Conservation (phyloP, 805 yeast species). For the Myxozyma neotropica region DNA sequence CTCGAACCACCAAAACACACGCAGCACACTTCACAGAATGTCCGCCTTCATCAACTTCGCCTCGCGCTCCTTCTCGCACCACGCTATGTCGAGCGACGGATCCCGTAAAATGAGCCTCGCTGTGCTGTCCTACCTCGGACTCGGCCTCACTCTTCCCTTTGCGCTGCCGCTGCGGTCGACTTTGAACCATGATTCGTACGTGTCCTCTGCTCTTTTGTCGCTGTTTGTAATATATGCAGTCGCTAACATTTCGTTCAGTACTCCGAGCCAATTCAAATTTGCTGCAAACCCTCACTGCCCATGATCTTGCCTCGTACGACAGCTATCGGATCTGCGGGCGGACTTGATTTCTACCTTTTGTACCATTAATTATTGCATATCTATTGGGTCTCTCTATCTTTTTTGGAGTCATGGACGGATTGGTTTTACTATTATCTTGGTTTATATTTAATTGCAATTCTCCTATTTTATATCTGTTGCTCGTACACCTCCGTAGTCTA, state of each 20-base stretch:
- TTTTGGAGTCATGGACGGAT: not conserved
- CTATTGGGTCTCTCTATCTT: not conserved
- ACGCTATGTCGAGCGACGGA: conserved; percentile 9
- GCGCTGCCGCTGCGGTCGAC: conserved; percentile 26
- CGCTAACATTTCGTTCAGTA: not conserved
- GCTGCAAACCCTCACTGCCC: conserved; percentile 21
- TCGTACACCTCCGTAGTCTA: not conserved
- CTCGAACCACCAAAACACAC: not conserved
- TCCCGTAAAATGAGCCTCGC: conserved; percentile 19
- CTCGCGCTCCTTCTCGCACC: conserved; percentile 26
- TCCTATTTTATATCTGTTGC: not conserved
- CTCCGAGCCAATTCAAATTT: conserved; percentile 14
- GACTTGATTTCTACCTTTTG: not conserved
- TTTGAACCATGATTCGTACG: conserved; percentile 19
- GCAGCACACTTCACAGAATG: conserved; percentile 5
- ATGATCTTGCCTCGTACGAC: not conserved
- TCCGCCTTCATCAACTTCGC: conserved; percentile 13
- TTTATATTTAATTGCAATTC: too few species aligned
- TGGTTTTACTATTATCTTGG: not conserved
- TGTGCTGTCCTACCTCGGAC: conserved; percentile 29
- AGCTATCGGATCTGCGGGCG: not conserved
- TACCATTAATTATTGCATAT: not conserved
- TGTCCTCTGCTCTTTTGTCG: not conserved
- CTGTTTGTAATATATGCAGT: not conserved
- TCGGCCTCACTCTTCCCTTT: conserved; percentile 32